Percentiles rank a stretch among this genome's conserved stretches.
Conservation (phyloP, 2,329 filamentous ascomycete species). For the Cylindrodendrum hubeiense region DNA sequence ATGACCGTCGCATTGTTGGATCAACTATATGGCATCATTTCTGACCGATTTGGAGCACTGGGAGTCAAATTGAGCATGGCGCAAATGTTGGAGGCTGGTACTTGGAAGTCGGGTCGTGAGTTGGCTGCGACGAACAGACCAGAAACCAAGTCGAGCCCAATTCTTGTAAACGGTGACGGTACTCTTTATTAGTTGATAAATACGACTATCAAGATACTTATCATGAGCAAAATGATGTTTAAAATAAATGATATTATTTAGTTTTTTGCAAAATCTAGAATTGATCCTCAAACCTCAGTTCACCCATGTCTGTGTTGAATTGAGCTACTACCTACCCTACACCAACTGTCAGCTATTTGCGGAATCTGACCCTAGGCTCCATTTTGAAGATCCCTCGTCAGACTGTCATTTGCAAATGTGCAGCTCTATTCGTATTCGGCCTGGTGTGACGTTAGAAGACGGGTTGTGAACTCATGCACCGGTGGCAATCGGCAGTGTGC, state of each 20-base stretch:
- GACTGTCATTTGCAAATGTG: no score
- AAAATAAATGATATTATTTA: background rate
- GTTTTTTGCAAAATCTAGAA: background rate
- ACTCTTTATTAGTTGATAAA: conserved; percentile 85
- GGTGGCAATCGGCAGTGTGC: no score
- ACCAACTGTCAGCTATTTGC: no score
- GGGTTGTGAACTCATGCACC: no score
- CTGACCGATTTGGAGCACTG: conserved; percentile 48
- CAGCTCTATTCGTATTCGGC: no score
- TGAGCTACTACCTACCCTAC: no score
- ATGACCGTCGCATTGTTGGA: conserved; percentile 70
- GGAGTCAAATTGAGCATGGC: conserved; percentile 58
- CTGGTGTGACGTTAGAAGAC: no score
- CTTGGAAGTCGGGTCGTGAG: conserved; percentile 78
- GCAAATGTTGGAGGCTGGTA: conserved; percentile 65
- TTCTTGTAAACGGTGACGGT: conserved; percentile 84
- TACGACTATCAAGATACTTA: no score
- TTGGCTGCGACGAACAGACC: conserved; percentile 82
- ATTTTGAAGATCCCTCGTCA: no score
- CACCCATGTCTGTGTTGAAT: no score
- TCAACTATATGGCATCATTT: conserved; percentile 58
- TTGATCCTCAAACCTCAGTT: no score
- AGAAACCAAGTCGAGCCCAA: conserved; percentile 84
- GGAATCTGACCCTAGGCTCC: no score
- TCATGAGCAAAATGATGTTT: background rate